Base-by-base conservation (phyloP, 768 basidiomycete species). In the Cyclocybe aegerita region DNA sequence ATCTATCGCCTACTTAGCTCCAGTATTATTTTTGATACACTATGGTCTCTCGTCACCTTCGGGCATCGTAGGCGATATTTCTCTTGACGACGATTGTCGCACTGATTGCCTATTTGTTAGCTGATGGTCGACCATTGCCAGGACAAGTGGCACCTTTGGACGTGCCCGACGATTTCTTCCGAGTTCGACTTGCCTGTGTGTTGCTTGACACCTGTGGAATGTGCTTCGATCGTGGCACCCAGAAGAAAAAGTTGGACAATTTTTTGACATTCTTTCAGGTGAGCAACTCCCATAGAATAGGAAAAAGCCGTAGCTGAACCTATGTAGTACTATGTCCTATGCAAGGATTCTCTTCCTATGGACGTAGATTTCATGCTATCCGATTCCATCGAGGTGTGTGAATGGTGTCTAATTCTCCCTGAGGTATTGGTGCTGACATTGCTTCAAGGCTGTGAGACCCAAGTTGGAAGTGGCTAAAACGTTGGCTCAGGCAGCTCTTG, bases 331-430 rank as follows among this genome's bases (percentile, higher is more conserved):
- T 99, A 98, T 66, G 76, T 90, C 11, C 76, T 86, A n/a, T 91
- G 90, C 73, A 99, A 99, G 70, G 79, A 85, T 39, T 75, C 83
- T 16, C 66, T 95, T n/a, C 88, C 97, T 0, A 95, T 98, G 94
- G 97, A 99, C 55, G 88, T 97, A 9, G 95, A 97, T 46, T 99
- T 98, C 69, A 96, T 98, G 93, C 67, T 97, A 6, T 83, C 85
- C 0, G 97, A 99, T 66, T 97, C 96, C 1, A 68, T 99, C 7
- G 95, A 98, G 73, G 93, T 93, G 56, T 58, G 71, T 17, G 39
- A 23, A 23, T 23, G 23, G 23, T 45, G 41, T 2, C 3, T 37
- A 42, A 15, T 36, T 38, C 38, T 8, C 33, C 17, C n/a, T 41
- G 7, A 7, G 42, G 3, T 29, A 11, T 7, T 34, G 43, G 31